Evolutionary conservation across 1,139 yeast genomes (phyloP).

Genomic region (Suhomyces chickasaworum): DNA sequence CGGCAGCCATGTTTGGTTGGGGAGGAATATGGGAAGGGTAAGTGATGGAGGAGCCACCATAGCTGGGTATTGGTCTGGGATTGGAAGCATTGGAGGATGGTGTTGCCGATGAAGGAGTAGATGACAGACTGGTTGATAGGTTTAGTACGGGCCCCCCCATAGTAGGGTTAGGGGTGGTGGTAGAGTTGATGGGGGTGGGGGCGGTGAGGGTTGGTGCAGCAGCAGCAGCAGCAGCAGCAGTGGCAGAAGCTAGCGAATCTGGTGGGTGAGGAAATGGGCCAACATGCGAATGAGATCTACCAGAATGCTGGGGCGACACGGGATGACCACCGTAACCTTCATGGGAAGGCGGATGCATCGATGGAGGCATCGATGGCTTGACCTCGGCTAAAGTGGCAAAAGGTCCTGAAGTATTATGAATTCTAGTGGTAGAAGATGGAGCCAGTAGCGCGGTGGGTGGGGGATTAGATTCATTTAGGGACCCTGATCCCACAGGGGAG

Average conservation of each 20-base stretch:
- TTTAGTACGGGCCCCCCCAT: not conserved
- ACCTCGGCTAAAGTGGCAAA: not conserved
- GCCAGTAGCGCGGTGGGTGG: constrained; percentile 1
- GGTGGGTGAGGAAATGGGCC: not conserved
- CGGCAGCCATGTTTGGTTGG: constrained; percentile 12
- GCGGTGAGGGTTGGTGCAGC: too few relatives aligned
- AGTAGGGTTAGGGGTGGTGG: not conserved
- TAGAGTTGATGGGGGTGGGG: not conserved
- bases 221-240: too few relatives aligned
- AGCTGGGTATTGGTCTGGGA: not conserved
- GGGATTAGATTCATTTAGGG: too few relatives aligned
- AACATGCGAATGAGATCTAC: not conserved
- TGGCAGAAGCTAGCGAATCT: not conserved
- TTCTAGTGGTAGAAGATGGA: not conserved
- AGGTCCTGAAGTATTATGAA: not conserved
- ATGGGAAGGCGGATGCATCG: not conserved
- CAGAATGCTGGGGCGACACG: not conserved
- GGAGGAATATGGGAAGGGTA: constrained; percentile 2
- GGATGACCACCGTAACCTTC: not conserved
- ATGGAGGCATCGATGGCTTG: constrained; percentile 1
- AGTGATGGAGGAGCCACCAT: not conserved
- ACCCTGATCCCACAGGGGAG: not conserved
- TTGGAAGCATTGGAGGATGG: not conserved
- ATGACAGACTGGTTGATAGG: not conserved
- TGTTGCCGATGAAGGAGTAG: not conserved